Base-by-base conservation (phyloP, 2,329 filamentous ascomycete genomes). In the Venturia effusa region DNA sequence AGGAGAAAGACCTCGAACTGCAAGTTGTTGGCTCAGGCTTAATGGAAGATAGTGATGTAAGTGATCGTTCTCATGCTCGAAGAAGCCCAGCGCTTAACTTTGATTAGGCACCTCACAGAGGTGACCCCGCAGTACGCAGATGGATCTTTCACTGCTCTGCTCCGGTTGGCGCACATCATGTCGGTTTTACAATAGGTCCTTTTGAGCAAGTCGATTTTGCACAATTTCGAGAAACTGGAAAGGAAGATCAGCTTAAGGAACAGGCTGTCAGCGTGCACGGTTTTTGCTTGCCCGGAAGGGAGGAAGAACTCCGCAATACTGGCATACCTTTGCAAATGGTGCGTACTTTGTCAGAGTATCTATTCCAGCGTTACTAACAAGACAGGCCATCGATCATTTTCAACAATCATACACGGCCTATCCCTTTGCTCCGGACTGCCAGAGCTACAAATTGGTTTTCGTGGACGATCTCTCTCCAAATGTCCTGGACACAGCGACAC, bases 151-250 rank as follows among this genome's bases (percentile, higher is more conserved):
- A 86, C 64, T 88, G 89, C 61, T 83, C 84, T 66, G 86, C 87
- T 66, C 85, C 88, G 61, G 85, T 94, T 10, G 87, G 92, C 0
- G 88, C 93, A 1, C 89, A 92, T 67, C 93, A 97, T 72, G 87
- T 99, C 67, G 93, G 92, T 4, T 96, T 99, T 74, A 90, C 92
- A 2, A 84, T 97, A 64, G 94, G 95, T 0, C 94, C 95, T 0
- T 99, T 99, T 72, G 92, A 97, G 74, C 88, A 93, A 68, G 87
- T 97, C 62, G 90, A 97, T 71, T 80, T 99, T 5, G 88, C 90
- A 2, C 89, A 93, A 69, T 96, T 90, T 70, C 87, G 95, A 61
- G 90, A 92, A 57, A 90, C 91, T 67, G 91, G 95, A 68, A 90
- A 96, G 68, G 92, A 97, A 71, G 91, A 95, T 69, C 91, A 92